phyloP scores from a whole-genome alignment of 2,329 filamentous ascomycete species.

The Neofusicoccum sp. region DNA sequence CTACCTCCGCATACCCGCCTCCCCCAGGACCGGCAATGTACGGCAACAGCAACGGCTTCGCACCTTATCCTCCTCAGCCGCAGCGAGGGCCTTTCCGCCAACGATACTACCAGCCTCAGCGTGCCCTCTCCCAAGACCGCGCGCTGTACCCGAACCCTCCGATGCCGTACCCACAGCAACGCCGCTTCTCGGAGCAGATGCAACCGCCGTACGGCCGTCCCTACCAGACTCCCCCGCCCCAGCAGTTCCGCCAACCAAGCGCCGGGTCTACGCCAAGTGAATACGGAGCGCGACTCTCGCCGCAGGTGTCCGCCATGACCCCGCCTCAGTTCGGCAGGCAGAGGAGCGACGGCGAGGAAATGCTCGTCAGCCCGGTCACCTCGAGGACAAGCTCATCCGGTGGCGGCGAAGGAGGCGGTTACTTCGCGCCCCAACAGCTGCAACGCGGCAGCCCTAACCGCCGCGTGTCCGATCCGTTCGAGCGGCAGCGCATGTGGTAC shows the following conservation, averaged over 20 bases:
- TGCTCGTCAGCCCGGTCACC: not conserved
- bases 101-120: not conserved
- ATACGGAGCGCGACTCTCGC: not conserved
- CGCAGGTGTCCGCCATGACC: slow-evolving; percentile 2
- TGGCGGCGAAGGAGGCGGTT: not conserved
- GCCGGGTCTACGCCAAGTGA: not conserved
- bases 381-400: not conserved
- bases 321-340: not conserved
- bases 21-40: not conserved
- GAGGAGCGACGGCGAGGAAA: not conserved
- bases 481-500: slow-evolving; percentile 23
- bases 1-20: not conserved
- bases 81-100: not conserved
- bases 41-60: not conserved
- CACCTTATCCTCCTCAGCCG: not conserved
- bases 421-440: slow-evolving; percentile 14
- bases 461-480: slow-evolving; percentile 1
- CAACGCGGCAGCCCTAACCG: slow-evolving; percentile 17
- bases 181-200: slow-evolving; percentile 13
- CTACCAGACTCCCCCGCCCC: not conserved
- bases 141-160: not conserved
- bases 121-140: slow-evolving; percentile 4
- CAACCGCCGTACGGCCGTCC: not conserved
- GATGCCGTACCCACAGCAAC: not conserved
- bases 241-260: slow-evolving; percentile 1